Percentiles rank a stretch among this genome's conserved stretches.
Evolutionary conservation across 2,329 filamentous ascomycete species (phyloP).

Genomic region (Ascochyta koolunga): DNA sequence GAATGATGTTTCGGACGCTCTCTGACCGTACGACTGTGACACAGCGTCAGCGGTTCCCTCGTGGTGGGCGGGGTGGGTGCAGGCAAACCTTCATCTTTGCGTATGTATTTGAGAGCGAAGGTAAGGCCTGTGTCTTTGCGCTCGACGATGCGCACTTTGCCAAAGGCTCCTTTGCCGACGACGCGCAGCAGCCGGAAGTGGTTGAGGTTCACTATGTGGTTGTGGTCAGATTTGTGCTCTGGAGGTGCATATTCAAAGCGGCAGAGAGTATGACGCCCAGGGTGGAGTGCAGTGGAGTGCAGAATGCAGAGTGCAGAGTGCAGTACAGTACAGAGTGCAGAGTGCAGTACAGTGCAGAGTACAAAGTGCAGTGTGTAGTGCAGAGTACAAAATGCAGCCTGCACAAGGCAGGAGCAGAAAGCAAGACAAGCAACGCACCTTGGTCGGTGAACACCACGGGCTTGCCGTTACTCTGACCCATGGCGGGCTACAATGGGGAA

Average conservation of each 20-base stretch:
- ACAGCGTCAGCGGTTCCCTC: slow-evolving; percentile 34
- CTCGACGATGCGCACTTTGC: slow-evolving; percentile 98
- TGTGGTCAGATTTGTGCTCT: slow-evolving; percentile 24
- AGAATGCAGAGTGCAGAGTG: neutral
- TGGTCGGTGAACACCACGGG: slow-evolving; percentile 90
- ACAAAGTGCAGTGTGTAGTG: neutral
- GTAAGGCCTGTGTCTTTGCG: slow-evolving; percentile 92
- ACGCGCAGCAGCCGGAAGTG: slow-evolving; percentile 95
- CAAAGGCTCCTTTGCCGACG: slow-evolving; percentile 96
- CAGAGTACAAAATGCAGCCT: neutral
- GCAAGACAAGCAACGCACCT: slow-evolving; percentile 62
- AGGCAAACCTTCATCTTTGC: slow-evolving; percentile 90
- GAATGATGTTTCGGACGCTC: slow-evolving; percentile 97
- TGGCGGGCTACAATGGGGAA: slow-evolving; percentile 51
- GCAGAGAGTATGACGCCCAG: neutral
- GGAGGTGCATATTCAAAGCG: slow-evolving; percentile 2
- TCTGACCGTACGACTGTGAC: slow-evolving; percentile 88
- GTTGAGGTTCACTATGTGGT: slow-evolving; percentile 81
- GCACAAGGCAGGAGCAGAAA: neutral
- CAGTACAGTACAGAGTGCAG: neutral
- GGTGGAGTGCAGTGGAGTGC: neutral
- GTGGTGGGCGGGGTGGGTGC: neutral
- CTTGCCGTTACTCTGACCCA: slow-evolving; percentile 97
- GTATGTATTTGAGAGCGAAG: slow-evolving; percentile 97
- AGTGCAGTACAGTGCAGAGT: neutral